A percentile compares a stretch with the other conserved stretches of the same genome.
Conservation (phyloP, 164 flowering plant species). For the Umbilicus rupestris region DNA sequence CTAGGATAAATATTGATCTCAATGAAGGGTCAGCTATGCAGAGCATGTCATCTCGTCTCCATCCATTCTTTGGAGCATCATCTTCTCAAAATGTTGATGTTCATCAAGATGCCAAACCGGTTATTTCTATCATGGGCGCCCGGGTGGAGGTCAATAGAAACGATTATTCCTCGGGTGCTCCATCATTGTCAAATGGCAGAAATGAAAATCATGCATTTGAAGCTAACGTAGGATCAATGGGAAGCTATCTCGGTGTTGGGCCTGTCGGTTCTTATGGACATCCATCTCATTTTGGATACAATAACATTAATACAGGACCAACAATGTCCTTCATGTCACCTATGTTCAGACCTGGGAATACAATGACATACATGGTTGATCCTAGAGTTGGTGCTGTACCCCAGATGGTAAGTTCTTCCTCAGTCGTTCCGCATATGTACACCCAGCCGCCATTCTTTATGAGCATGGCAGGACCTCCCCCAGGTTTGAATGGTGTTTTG, state of each 20-base stretch:
- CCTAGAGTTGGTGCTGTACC: constrained; percentile 40
- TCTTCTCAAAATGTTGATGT: background rate
- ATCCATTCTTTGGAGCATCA: background rate
- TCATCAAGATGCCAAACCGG: constrained; percentile 7
- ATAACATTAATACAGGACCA: constrained; percentile 18
- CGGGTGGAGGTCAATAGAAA: constrained; percentile 43
- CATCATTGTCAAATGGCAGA: constrained; percentile 39
- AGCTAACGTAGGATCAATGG: constrained; percentile 23
- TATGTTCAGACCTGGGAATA: constrained; percentile 30
- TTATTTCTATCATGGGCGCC: constrained; percentile 64
- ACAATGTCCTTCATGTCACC: constrained; percentile 20
- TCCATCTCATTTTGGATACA: constrained; percentile 27
- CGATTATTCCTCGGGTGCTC: constrained; percentile 26
- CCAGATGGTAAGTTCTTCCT: constrained; percentile 30
- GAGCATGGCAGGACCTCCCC: constrained; percentile 22
- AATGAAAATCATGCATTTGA: constrained; percentile 26
- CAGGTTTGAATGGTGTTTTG: constrained; percentile 23
- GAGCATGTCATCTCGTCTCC: background rate
- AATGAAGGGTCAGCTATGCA: background rate
- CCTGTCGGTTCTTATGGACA: constrained; percentile 30
- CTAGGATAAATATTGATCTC: background rate
- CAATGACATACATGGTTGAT: constrained; percentile 45
- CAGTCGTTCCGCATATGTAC: constrained; percentile 23
- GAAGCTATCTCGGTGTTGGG: constrained; percentile 30
- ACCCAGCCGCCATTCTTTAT: constrained; percentile 28